Evolutionary conservation across 192 early-diverging fungal species (phyloP).

Genomic region (Pilaira anomala): DNA sequence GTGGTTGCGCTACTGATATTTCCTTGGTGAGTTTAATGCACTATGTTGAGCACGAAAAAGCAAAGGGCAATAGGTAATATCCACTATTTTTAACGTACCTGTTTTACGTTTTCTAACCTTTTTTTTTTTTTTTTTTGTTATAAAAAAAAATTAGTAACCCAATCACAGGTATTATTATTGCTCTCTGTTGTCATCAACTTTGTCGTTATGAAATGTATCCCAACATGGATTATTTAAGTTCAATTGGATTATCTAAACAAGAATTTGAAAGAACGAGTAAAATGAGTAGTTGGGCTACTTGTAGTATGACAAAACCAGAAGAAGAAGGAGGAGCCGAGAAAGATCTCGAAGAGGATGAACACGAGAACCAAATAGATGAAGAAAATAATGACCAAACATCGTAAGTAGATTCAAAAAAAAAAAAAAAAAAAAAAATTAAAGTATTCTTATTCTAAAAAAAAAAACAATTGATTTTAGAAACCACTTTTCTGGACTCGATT

Average conservation of each 20-base stretch:
- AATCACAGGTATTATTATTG: slow-evolving; percentile 73
- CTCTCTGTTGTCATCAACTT: slow-evolving; percentile 87
- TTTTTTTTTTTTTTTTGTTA: not conserved
- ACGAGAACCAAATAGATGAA: slow-evolving; percentile 38
- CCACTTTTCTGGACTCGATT: slow-evolving; percentile 71
- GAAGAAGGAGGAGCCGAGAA: slow-evolving; percentile 38
- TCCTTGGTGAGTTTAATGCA: slow-evolving; percentile 70
- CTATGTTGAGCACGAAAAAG: slow-evolving; percentile 40
- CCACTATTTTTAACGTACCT: no score
- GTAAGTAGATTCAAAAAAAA: slow-evolving; percentile 7
- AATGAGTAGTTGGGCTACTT: slow-evolving; percentile 80
- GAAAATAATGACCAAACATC: slow-evolving; percentile 36
- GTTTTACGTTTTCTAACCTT: not conserved
- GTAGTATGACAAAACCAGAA: slow-evolving; percentile 38
- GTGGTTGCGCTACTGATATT: slow-evolving; percentile 87
- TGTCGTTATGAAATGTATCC: slow-evolving; percentile 73
- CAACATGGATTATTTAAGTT: slow-evolving; percentile 58
- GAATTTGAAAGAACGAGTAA: slow-evolving; percentile 63
- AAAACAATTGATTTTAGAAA: no score
- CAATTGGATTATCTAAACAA: slow-evolving; percentile 45
- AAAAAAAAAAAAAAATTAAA: not conserved
- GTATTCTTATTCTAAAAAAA: not conserved
- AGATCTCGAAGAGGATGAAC: slow-evolving; percentile 26
- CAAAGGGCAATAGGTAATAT: slow-evolving; percentile 26
- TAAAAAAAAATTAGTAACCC: slow-evolving; percentile 27